Base-by-base conservation (phyloP, 2,329 filamentous ascomycete genomes). In the Trichophyton schoenleinii region DNA sequence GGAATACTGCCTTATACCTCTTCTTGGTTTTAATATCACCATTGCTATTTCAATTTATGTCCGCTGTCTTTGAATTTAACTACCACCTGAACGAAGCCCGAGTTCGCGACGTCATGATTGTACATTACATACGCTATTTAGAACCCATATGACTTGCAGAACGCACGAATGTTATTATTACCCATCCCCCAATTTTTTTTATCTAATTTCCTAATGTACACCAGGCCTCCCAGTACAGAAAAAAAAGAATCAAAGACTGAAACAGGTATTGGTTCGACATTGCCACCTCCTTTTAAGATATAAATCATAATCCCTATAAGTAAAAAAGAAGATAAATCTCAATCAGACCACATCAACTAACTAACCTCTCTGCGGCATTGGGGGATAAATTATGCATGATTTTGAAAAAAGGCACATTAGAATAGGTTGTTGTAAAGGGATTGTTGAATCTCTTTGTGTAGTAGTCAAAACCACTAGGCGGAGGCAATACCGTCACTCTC, bases 121-220 rank as follows among this genome's bases (percentile, higher is more conserved):
- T 31, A 52, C 31, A 28, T 5, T 52, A 28, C 13, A 15, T 52
- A 22, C 8, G 11, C 20, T 57, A 41, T n/a, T n/a, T 36, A 20
- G n/a, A 38, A 57, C 11, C 20, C 11, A 38, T 11, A 38, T 57
- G 18, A 20, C 6, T 41, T 38, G 28, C 57, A 36, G 36, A 58
- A 46, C 36, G 31, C 20, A 46, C 42, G 36, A 58, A 28, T 58
- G 15, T n/a, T 36, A 55, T 36, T 38, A 55, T 55, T 55, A 9
- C 28, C 52, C 13, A 28, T 55, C 52, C 52, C 52, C 52, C 52
- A n/a, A 9, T 20, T 55, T 36, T 55, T 55, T 55, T 55, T 55
- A 55, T 55, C 52, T 55, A 55, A 36, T 55, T 55, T 55, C 52
- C 52, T 55, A 55, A 36, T 55, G 31, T 55, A 55, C 52, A 55